Evolutionary conservation across 352 stramenopile genomes (phyloP).

Genomic region (Phytopythium vexans): DNA sequence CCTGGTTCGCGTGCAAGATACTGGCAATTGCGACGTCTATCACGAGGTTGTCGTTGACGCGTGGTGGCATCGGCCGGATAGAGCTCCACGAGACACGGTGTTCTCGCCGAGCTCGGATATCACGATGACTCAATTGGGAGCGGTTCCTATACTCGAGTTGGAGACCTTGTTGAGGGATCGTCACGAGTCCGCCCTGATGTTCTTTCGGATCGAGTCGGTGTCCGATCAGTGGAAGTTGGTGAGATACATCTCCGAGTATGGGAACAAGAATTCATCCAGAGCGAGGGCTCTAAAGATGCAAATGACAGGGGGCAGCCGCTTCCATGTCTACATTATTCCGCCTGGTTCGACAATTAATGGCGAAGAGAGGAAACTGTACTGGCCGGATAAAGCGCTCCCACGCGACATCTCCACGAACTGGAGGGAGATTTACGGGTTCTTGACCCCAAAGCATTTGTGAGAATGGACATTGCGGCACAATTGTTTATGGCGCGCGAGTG

Average conservation of each 20-base stretch:
- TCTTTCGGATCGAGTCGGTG: slow-evolving; percentile 58
- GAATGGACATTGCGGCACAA: slow-evolving; percentile 5
- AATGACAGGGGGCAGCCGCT: slow-evolving; percentile 23
- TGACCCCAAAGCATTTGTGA: slow-evolving; percentile 40
- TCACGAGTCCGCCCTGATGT: slow-evolving; percentile 41
- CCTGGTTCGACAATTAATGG: slow-evolving; percentile 77
- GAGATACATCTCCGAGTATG: slow-evolving; percentile 59
- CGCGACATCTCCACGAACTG: slow-evolving; percentile 33
- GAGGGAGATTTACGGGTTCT: slow-evolving; percentile 62
- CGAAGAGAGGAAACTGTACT: slow-evolving; percentile 61
- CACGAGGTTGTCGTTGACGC: slow-evolving; percentile 61
- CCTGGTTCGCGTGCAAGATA: slow-evolving; percentile 45
- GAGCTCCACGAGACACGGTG: slow-evolving; percentile 19
- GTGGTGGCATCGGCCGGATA: slow-evolving; percentile 38
- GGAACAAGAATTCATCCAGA: slow-evolving; percentile 49
- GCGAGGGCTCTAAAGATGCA: slow-evolving; percentile 1
- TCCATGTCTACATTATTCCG: slow-evolving; percentile 65
- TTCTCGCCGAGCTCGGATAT: slow-evolving; percentile 23
- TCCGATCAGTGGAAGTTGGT: slow-evolving; percentile 77
- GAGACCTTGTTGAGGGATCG: slow-evolving; percentile 38
- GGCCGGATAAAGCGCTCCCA: slow-evolving; percentile 45
- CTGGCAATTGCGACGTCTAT: slow-evolving; percentile 27
- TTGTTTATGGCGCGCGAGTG: slow-evolving; percentile 1
- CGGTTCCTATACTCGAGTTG: slow-evolving; percentile 38
- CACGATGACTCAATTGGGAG: slow-evolving; percentile 33